phyloP scores from a whole-genome alignment of 2,329 filamentous ascomycete species.

The Shiraia bambusicola region DNA sequence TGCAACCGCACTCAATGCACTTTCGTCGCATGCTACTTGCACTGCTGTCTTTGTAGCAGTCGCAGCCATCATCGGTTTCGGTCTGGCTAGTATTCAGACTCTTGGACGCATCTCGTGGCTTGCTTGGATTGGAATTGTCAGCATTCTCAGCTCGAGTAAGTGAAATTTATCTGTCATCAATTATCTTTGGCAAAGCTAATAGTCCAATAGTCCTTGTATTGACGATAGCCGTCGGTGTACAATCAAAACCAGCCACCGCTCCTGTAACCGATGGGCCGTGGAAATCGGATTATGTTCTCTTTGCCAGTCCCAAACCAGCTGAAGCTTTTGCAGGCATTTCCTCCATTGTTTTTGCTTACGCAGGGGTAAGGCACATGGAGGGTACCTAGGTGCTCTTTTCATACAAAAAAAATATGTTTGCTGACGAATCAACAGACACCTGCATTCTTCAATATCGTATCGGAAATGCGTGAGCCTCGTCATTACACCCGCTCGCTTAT shows the following conservation, averaged over 20 bases:
- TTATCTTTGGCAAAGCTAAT: neutral
- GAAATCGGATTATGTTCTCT: slow-evolving; percentile 23
- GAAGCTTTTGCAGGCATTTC: slow-evolving; percentile 24
- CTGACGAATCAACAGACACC: slow-evolving; percentile 47
- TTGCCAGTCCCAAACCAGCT: slow-evolving; percentile 16
- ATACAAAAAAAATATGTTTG: no score
- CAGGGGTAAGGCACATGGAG: slow-evolving; percentile 37
- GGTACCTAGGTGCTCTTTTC: no score
- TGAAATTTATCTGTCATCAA: neutral
- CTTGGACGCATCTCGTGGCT: slow-evolving; percentile 27
- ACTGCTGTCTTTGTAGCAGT: slow-evolving; percentile 65
- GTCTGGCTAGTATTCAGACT: slow-evolving; percentile 47
- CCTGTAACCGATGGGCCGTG: slow-evolving; percentile 20
- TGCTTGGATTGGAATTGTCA: slow-evolving; percentile 26
- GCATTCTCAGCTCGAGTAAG: slow-evolving; percentile 26
- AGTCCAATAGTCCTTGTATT: slow-evolving; percentile 21
- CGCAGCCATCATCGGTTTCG: slow-evolving; percentile 57
- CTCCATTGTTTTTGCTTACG: slow-evolving; percentile 32
- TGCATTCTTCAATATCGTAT: slow-evolving; percentile 68
- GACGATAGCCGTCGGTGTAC: slow-evolving; percentile 28
- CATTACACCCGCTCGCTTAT: slow-evolving; percentile 59
- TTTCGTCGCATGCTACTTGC: slow-evolving; percentile 64
- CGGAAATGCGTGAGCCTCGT: slow-evolving; percentile 62
- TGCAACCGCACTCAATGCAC: slow-evolving; percentile 39
- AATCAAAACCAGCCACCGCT: slow-evolving; percentile 27